These are phyloP conservation scores for Chlamydomonas eustigma DNA, from an alignment of 139 green algal species.

Conservation along the genomic window DNA sequence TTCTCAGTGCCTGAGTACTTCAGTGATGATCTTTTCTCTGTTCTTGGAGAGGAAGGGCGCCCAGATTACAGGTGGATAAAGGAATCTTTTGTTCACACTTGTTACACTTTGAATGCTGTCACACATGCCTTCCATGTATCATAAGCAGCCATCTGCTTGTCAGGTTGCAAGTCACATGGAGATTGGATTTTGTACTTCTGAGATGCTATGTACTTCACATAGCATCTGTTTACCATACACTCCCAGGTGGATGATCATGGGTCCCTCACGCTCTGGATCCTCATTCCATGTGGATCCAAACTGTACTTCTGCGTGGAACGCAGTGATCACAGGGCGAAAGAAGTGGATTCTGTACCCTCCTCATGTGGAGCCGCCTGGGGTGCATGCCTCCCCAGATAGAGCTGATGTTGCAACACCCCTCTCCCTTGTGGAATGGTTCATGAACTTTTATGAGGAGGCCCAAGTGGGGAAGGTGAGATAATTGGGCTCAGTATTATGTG, in stretches of 20 bases:
- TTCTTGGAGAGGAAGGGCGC: slow-evolving; percentile 39
- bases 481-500: no score
- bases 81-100: no score
- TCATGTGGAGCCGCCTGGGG: slow-evolving; percentile 63
- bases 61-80: slow-evolving; percentile 78
- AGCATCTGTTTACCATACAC: no score
- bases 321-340: slow-evolving; percentile 75
- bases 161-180: no score
- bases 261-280: slow-evolving; percentile 67
- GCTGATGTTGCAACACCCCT: slow-evolving; percentile 84
- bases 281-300: slow-evolving; percentile 89
- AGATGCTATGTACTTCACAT: no score
- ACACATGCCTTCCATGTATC: no score
- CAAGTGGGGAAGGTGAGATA: slow-evolving; percentile 35
- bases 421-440: slow-evolving; percentile 91
- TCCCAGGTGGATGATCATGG: slow-evolving; percentile 90
- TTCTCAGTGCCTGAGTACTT: slow-evolving; percentile 58
- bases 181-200: no score
- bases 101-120: no score
- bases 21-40: slow-evolving; percentile 84
- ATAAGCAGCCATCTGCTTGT: no score
- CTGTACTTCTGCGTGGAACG: slow-evolving; percentile 85
- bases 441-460: slow-evolving; percentile 70
- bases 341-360: slow-evolving; percentile 92
- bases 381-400: slow-evolving; percentile 82